phyloP scores from a whole-genome alignment of 345 rosid genomes.

The Eucalyptus cloeziana region DNA sequence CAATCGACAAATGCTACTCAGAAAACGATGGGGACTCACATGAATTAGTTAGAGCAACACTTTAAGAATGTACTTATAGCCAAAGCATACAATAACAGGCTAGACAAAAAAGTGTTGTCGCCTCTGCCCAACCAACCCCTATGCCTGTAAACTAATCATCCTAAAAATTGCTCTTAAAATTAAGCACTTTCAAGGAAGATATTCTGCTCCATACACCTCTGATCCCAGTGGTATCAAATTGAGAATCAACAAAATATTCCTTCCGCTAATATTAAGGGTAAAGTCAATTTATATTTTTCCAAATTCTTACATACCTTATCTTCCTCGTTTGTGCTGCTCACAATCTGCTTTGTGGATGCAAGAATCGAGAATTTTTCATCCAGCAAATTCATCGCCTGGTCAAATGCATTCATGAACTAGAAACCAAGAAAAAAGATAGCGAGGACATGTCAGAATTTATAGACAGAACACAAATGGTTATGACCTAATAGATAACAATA shows the following conservation, averaged over 20 bases:
- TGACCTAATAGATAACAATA: not conserved
- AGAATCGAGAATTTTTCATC: slow-evolving; percentile 54
- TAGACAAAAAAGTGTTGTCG: not conserved
- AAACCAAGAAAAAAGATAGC: not conserved
- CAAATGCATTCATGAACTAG: slow-evolving; percentile 71
- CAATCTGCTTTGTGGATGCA: slow-evolving; percentile 57
- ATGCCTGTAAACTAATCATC: not conserved
- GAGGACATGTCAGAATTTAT: not conserved
- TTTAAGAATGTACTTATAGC: not conserved
- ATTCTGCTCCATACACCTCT: not conserved
- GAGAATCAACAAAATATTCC: not conserved
- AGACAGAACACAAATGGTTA: not conserved
- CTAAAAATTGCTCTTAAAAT: not conserved
- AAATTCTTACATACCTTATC: slow-evolving; percentile 33
- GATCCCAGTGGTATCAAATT: not conserved
- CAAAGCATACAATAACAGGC: not conserved
- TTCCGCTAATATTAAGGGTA: not conserved
- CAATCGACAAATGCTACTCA: not conserved
- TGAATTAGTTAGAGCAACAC: not conserved
- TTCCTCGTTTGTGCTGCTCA: slow-evolving; percentile 58
- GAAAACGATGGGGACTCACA: not conserved
- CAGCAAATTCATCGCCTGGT: slow-evolving; percentile 58
- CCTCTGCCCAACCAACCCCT: not conserved
- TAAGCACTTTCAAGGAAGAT: not conserved
- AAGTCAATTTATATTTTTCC: not conserved